phyloP scores from a whole-genome alignment of 2,329 filamentous ascomycete species.

The Ophiostoma novo-ulmi region DNA sequence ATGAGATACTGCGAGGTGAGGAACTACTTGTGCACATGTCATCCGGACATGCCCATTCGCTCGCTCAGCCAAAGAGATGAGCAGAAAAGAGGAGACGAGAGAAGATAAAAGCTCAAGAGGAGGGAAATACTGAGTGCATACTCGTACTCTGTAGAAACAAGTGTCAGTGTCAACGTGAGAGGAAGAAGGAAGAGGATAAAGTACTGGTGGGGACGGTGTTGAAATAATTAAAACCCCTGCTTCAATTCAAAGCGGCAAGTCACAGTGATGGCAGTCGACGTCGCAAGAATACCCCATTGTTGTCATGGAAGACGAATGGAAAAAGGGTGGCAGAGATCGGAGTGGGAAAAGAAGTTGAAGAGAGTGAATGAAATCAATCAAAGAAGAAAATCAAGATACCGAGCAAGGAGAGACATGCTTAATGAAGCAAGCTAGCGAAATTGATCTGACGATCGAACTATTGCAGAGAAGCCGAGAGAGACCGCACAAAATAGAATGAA shows the following conservation, averaged over 20 bases:
- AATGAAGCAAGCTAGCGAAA: not conserved
- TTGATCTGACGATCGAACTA: not conserved
- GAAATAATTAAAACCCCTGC: slow-evolving; percentile 12
- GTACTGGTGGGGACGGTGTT: slow-evolving; percentile 1
- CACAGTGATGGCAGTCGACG: not conserved
- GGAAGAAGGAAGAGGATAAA: not conserved
- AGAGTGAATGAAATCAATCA: not conserved
- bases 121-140: too few relatives aligned
- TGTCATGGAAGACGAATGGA: slow-evolving; percentile 4
- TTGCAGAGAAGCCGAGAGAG: not conserved
- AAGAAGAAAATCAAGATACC: not conserved
- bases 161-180: not conserved
- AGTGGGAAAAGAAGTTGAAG: not conserved
- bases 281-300: slow-evolving; percentile 1
- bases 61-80: not conserved
- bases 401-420: slow-evolving; percentile 8
- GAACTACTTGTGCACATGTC: slow-evolving; percentile 6
- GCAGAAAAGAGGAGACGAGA: not conserved
- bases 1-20: not conserved
- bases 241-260: not conserved
- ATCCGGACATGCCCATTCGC: slow-evolving; percentile 1
- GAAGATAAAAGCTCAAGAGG: not conserved
- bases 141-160: too few relatives aligned
- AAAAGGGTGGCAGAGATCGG: slow-evolving; percentile 1
- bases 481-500: not conserved